Conservation (phyloP, 108 stramenopile genomes). For the Schizochytrium sp. region DNA sequence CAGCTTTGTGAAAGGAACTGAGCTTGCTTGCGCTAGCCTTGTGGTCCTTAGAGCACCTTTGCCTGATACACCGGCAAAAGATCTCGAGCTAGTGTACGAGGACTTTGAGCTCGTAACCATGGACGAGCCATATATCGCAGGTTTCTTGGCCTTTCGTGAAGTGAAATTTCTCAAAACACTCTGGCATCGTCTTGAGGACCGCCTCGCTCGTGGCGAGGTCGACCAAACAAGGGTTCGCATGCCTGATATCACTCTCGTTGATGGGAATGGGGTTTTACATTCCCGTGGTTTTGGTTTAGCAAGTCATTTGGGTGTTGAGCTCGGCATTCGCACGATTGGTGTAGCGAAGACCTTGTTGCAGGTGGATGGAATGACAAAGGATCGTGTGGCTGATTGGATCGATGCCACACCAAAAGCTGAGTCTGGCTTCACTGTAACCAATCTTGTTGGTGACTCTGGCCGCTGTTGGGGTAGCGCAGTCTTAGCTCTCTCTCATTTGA, state of each 20-base stretch:
- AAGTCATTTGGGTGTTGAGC: slow-evolving; percentile 65
- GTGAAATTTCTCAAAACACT: slow-evolving; percentile 63
- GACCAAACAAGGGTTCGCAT: neutral
- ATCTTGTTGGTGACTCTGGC: slow-evolving; percentile 62
- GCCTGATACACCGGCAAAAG: neutral
- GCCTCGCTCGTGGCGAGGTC: neutral
- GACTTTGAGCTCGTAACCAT: slow-evolving; percentile 64
- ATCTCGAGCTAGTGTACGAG: slow-evolving; percentile 64
- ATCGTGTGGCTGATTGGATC: slow-evolving; percentile 9
- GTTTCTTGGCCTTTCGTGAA: slow-evolving; percentile 71
- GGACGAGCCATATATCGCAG: slow-evolving; percentile 67
- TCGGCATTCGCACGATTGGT: slow-evolving; percentile 64
- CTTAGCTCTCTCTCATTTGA: neutral
- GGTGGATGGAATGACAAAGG: slow-evolving; percentile 67
- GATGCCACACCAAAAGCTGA: slow-evolving; percentile 13
- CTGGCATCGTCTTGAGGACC: slow-evolving; percentile 9
- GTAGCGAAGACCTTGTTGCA: slow-evolving; percentile 67
- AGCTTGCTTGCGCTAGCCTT: slow-evolving; percentile 67
- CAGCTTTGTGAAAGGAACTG: slow-evolving; percentile 67
- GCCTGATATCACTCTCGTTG: slow-evolving; percentile 66
- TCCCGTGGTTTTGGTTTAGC: slow-evolving; percentile 66
- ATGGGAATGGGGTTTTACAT: slow-evolving; percentile 68
- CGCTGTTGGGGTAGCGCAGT: slow-evolving; percentile 64
- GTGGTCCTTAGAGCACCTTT: slow-evolving; percentile 64
- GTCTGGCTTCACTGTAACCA: slow-evolving; percentile 1